Evolutionary conservation across 306 rosid species (phyloP), one percentile per base, ranked within the genome.

Genomic region (Prinsepia uniflora): DNA sequence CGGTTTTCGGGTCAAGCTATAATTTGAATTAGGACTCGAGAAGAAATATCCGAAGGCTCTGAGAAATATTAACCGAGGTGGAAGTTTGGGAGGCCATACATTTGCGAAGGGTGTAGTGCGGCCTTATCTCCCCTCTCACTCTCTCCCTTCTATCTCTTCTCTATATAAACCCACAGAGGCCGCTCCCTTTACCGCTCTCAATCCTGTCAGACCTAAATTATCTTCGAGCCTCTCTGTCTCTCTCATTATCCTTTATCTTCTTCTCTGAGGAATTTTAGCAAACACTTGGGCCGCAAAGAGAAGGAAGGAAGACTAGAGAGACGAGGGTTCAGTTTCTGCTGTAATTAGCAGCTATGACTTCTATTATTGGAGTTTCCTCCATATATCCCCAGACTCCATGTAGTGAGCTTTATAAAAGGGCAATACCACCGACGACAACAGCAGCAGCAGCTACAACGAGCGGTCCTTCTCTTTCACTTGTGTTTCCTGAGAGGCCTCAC

Each of bases 311-410:
- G 70, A 20, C 19, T 22, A 65, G 24, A 39, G 61, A 43, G 22
- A 39, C 19, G 15, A 10, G 34, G 42, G 48, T n/a, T 55, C 12
- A 30, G 41, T 14, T 63, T 19, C 49, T 19, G 68, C 60, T 65
- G 24, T 3, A 34, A 7, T 42, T 47, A 30, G 19, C 47, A 5
- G 64, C 62, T 65, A 92, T 94, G 98, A 77, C 98, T 70, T 87
- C 89, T 3, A 62, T 84, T 8, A 65, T 81, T 4, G 96, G 96
- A 8, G 86, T 87, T 67, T 88, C 98, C 4, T 89, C 98, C 22
- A 67, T 87, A 53, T 79, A 65, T 63, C 85, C 82, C 73, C 89
- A 81, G 59, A 70, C 86, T 9, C 90, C 96, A 4, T 68, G 82
- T 42, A 78, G 81, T 47, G 91, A 88, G 42, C 78, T 78, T 0